These are phyloP conservation scores for Scheffersomyces stambukii DNA, from an alignment of 1,139 yeast genomes.

Conservation along the genomic window DNA sequence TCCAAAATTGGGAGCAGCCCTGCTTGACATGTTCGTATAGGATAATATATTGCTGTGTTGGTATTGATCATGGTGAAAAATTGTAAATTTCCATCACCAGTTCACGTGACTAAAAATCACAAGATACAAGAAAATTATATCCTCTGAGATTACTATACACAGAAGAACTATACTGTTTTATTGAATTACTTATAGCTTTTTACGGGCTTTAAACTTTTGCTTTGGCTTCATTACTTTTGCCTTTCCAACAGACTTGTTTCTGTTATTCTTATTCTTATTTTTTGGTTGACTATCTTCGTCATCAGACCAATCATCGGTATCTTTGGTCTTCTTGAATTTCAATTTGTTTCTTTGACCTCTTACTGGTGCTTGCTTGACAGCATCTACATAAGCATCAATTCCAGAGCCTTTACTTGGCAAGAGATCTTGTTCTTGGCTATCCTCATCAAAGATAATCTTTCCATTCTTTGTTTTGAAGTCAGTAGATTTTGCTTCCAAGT, in stretches of 20 bases:
- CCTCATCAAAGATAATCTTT: conserved; percentile 46
- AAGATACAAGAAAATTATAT: conserved; percentile 1
- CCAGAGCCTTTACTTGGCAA: conserved; percentile 50
- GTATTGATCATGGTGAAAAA: no score
- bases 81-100: no score
- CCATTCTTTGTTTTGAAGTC: conserved; percentile 55
- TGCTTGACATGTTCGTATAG: no score
- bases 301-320: conserved; percentile 51
- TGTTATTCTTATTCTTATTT: conserved; percentile 11
- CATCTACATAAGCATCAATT: conserved; percentile 88
- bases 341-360: conserved; percentile 89
- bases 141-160: conserved; percentile 1
- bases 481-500: conserved; percentile 39
- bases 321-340: conserved; percentile 70
- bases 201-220: conserved; percentile 53
- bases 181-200: conserved; percentile 34
- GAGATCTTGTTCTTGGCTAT: conserved; percentile 44
- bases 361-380: conserved; percentile 86
- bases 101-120: no score
- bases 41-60: no score
- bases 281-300: conserved; percentile 29
- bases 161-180: not conserved
- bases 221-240: conserved; percentile 35
- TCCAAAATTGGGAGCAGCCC: no score
- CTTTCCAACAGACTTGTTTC: conserved; percentile 10